phyloP scores from a whole-genome alignment of 78 protist species.

The Dictyostelium firmibasis region DNA sequence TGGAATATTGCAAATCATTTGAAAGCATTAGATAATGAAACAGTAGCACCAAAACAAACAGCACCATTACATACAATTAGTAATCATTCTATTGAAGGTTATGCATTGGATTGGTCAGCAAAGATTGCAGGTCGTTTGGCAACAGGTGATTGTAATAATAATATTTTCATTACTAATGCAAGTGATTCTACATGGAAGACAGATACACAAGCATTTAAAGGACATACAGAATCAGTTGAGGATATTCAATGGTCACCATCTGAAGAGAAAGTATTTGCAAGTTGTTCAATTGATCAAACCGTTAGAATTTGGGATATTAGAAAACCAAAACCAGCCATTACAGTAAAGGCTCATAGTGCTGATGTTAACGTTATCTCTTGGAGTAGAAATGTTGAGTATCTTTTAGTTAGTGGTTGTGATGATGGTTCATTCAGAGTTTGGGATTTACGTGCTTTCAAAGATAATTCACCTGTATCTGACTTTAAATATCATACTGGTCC shows the following conservation, averaged over 20 bases:
- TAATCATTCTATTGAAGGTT: slow-evolving; percentile 93
- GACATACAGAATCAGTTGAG: slow-evolving; percentile 91
- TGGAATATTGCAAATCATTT: slow-evolving; percentile 73
- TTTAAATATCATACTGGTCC: slow-evolving; percentile 89
- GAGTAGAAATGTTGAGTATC: slow-evolving; percentile 82
- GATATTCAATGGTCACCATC: slow-evolving; percentile 96
- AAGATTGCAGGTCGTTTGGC: slow-evolving; percentile 73
- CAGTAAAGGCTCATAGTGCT: slow-evolving; percentile 74
- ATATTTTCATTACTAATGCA: slow-evolving; percentile 49
- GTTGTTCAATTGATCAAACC: slow-evolving; percentile 82
- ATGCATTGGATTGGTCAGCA: slow-evolving; percentile 92
- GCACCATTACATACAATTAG: slow-evolving; percentile 42
- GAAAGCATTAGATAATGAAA: slow-evolving; percentile 54
- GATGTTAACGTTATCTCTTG: slow-evolving; percentile 96
- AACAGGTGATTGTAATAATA: slow-evolving; percentile 89
- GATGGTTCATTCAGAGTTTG: slow-evolving; percentile 94
- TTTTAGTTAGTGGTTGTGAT: slow-evolving; percentile 96
- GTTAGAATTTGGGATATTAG: slow-evolving; percentile 90
- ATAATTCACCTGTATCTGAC: slow-evolving; percentile 33
- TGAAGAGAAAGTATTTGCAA: slow-evolving; percentile 86
- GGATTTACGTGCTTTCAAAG: slow-evolving; percentile 91
- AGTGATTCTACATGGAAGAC: slow-evolving; percentile 78
- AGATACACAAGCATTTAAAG: slow-evolving; percentile 65
- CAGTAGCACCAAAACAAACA: slow-evolving; percentile 23
- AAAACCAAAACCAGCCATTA: slow-evolving; percentile 48